A percentile compares a stretch with the other conserved stretches of the same genome.
These are phyloP conservation scores for Colletotrichum horii DNA, from an alignment of 2,329 filamentous ascomycete species.

Conservation along the genomic window DNA sequence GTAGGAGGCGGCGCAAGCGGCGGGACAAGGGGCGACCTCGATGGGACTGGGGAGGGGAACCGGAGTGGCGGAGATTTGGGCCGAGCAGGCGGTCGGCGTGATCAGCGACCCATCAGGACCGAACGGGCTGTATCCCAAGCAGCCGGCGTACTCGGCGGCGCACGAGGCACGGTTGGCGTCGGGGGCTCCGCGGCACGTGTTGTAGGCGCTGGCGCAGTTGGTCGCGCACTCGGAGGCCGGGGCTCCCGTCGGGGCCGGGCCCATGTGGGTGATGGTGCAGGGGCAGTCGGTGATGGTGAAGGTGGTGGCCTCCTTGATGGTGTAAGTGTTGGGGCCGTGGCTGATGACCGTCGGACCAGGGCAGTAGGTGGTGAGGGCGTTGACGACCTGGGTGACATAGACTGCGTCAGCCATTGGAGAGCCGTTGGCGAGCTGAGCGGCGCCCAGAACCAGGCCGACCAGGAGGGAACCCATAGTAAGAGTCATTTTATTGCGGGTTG, in stretches of 20 bases:
- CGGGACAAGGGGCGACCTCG: not conserved
- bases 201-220: not conserved
- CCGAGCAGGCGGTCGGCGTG: not conserved
- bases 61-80: not conserved
- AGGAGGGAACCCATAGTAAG: not conserved
- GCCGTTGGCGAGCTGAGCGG: not conserved
- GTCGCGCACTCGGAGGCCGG: not conserved
- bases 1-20: not conserved
- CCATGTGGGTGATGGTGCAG: constrained; percentile 40
- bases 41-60: not conserved
- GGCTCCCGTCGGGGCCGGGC: not conserved
- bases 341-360: constrained; percentile 44
- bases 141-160: not conserved
- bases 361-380: constrained; percentile 45
- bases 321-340: constrained; percentile 49
- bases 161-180: not conserved
- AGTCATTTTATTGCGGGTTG: not conserved
- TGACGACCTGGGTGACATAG: constrained; percentile 37
- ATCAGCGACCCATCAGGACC: not conserved
- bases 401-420: not conserved
- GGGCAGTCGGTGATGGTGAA: constrained; percentile 62
- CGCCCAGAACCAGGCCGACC: not conserved
- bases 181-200: not conserved
- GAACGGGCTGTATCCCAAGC: not conserved
- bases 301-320: constrained; percentile 57